Evolutionary conservation across 129 eudicot species (phyloP), one percentile per base, ranked within the genome.

Genomic region (Oenanthe sinensis): DNA sequence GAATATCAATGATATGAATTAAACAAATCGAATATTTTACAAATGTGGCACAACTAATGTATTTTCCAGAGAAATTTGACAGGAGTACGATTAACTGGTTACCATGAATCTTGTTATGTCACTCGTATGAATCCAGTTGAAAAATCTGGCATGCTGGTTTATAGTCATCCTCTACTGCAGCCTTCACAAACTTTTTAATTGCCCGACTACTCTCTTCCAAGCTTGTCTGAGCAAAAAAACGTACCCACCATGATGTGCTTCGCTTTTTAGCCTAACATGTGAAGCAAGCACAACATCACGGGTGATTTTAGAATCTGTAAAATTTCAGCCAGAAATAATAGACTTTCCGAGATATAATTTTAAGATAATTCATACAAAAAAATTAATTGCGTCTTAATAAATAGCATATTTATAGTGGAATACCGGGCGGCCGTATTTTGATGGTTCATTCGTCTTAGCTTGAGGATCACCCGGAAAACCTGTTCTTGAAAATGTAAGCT

Each of bases 391-490:
- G 30, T 30, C 22, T 67, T 33, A 49, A 52, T 19, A 37, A 17
- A 19, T 33, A 75, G 75, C 73, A 62, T 11, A 62, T 33, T 43
- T 55, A 26, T 22, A n/a, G 68, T 30, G 28, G 44, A 77, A 52
- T 70, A 83, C 86, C 73, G 86, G 86, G n/a, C 83, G 80, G 45
- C 86, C 86, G 79, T 79, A 83, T 52, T 69, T 83, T 45, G 80
- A 79, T 45, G 60, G 80, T 42, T 83, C 83, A 6, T 80, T 42
- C n/a, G 58, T 55, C 75, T 77, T 69, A 22, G 83, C 80, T 65
- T 74, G 79, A 78, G 74, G 68, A 7, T 79, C 80, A 20, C 83
- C 83, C 19, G 83, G 83, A 52, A 4, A 77, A 83, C 86, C 86
- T 83, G 71, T 13, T 30, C 26, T 4, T 17, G 33, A 68, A 62